These are phyloP conservation scores for Phytophthora cryptogea DNA, from an alignment of 352 stramenopile species.

Conservation along the genomic window DNA sequence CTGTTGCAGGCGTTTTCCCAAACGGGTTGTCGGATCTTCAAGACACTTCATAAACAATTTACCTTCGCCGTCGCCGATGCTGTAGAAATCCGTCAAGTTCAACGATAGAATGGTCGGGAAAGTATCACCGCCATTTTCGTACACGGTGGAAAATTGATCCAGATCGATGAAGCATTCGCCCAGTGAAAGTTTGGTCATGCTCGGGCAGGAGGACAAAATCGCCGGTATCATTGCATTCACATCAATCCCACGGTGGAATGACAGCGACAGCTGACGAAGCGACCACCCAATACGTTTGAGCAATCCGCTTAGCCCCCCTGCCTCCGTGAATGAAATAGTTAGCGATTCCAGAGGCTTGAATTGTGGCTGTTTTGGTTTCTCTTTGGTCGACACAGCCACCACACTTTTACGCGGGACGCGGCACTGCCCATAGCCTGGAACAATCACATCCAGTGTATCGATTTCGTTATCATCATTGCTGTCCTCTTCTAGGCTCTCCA, in stretches of 20 bases:
- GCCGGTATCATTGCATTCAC: constrained; percentile 18
- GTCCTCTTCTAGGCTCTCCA: constrained; percentile 1
- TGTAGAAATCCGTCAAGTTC: constrained; percentile 19
- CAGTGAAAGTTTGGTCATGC: constrained; percentile 13
- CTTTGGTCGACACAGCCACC: not conserved
- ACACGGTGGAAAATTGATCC: constrained; percentile 17
- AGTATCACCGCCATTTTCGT: constrained; percentile 6
- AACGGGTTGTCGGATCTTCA: constrained; percentile 11
- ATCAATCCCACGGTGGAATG: constrained; percentile 20
- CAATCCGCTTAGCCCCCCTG: constrained; percentile 6
- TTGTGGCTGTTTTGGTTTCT: not conserved
- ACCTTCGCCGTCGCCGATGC: constrained; percentile 12
- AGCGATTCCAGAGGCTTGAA: constrained; percentile 3
- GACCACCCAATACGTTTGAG: constrained; percentile 23
- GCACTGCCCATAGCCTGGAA: constrained; percentile 13
- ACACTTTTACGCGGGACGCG: constrained; percentile 4
- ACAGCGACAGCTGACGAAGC: constrained; percentile 14
- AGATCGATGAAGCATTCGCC: constrained; percentile 19
- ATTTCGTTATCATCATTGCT: not conserved
- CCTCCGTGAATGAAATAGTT: constrained; percentile 4
- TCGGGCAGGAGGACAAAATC: constrained; percentile 12
- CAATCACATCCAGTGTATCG: constrained; percentile 1
- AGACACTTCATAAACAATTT: constrained; percentile 20
- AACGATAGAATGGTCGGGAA: constrained; percentile 4
- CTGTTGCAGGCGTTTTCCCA: constrained; percentile 14